These are phyloP conservation scores for Fusarium praegraminearum DNA, from an alignment of 2,329 filamentous ascomycete species.

Conservation along the genomic window DNA sequence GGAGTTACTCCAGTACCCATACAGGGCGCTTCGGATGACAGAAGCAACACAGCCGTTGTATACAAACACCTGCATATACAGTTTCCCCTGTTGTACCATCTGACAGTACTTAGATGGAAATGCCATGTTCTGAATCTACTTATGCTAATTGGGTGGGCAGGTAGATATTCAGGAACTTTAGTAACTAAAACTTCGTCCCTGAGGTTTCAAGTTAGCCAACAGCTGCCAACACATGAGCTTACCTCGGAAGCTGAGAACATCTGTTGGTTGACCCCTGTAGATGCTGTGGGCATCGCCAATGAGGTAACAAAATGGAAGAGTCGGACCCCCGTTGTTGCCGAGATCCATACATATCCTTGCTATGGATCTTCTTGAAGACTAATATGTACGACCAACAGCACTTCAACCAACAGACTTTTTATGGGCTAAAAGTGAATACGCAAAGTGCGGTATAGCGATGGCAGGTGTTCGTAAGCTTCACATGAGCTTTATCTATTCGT, in stretches of 20 bases:
- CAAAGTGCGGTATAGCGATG: background rate
- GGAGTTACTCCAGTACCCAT: background rate
- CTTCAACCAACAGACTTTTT: background rate
- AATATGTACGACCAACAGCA: background rate
- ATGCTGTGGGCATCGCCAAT: background rate
- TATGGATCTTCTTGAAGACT: background rate
- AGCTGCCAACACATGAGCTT: background rate
- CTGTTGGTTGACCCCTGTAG: background rate
- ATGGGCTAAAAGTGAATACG: background rate
- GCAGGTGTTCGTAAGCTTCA: background rate
- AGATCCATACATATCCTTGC: background rate
- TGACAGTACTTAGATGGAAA: background rate
- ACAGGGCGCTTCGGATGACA: background rate
- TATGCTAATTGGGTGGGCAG: background rate
- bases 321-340: background rate
- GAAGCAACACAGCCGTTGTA: background rate
- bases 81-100: background rate
- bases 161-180: background rate
- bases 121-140: background rate
- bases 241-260: background rate
- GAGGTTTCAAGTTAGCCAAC: background rate
- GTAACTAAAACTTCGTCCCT: background rate
- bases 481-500: background rate
- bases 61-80: background rate
- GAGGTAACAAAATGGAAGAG: background rate